Conservation (phyloP, 139 green algal genomes). For the Micractinium sp. region DNA sequence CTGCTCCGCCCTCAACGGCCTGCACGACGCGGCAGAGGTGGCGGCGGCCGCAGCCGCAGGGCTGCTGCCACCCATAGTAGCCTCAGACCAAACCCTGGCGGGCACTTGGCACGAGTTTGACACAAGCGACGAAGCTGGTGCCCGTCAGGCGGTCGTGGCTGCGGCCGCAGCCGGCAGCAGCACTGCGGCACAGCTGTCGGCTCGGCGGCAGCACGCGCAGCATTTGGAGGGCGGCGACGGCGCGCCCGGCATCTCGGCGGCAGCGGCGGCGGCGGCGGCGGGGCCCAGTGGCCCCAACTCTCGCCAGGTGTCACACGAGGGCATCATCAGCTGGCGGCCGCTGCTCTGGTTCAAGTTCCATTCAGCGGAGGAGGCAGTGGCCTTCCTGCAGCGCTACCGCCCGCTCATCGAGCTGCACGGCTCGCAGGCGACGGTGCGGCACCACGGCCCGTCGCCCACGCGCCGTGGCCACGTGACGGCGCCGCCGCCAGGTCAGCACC, state of each 20-base stretch:
- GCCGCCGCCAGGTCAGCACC: background rate
- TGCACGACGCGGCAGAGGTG: slow-evolving; percentile 9
- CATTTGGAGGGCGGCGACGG: background rate
- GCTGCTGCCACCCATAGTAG: slow-evolving; percentile 27
- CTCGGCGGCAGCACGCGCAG: background rate
- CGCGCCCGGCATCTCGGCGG: background rate
- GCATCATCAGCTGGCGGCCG: slow-evolving; percentile 31
- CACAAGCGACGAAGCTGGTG: background rate
- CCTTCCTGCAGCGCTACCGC: slow-evolving; percentile 21
- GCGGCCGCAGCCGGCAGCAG: background rate
- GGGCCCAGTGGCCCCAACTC: background rate
- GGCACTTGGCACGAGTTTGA: slow-evolving; percentile 43
- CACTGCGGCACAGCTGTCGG: background rate
- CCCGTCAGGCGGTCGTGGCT: background rate
- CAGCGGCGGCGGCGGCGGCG: background rate
- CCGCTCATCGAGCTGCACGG: slow-evolving; percentile 4
- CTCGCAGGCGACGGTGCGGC: slow-evolving; percentile 19
- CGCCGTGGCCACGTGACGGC: slow-evolving; percentile 2
- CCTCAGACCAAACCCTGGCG: slow-evolving; percentile 25
- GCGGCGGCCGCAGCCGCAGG: background rate
- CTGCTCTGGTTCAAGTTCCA: slow-evolving; percentile 42
- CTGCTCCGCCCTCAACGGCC: slow-evolving; percentile 3
- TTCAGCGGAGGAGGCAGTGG: background rate
- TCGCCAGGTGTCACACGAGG: background rate
- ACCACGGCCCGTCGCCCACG: background rate